Conservation (phyloP, 352 stramenopile species). For the Globisporangium uncinulatum region DNA sequence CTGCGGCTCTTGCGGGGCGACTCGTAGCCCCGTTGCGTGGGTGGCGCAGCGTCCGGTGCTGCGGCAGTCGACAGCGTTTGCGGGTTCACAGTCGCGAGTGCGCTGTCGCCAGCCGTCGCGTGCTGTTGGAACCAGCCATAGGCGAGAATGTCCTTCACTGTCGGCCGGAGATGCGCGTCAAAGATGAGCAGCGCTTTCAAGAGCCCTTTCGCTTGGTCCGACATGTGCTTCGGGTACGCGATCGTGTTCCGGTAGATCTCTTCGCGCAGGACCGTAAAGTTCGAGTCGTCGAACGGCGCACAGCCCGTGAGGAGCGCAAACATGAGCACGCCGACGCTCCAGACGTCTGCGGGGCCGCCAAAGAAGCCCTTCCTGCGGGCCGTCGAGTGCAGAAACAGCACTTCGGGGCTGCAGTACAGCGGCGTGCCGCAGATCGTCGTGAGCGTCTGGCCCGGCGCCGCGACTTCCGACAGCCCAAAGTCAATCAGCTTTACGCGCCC, state of each 20-base stretch:
- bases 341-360: constrained; percentile 66
- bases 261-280: constrained; percentile 50
- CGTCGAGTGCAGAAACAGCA: constrained; percentile 57
- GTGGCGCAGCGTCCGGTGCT: background rate
- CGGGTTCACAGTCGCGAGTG: background rate
- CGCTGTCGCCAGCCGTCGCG: background rate
- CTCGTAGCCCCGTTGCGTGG: background rate
- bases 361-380: constrained; percentile 37
- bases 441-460: constrained; percentile 56
- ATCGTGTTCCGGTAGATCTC: constrained; percentile 69
- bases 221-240: constrained; percentile 58
- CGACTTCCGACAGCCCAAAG: constrained; percentile 92
- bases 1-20: constrained; percentile 9
- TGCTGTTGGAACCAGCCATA: constrained; percentile 51
- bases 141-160: constrained; percentile 48
- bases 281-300: constrained; percentile 74
- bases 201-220: constrained; percentile 52
- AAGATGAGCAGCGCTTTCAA: constrained; percentile 63
- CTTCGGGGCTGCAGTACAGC: constrained; percentile 77
- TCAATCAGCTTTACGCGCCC: constrained; percentile 94
- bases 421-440: constrained; percentile 76
- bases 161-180: constrained; percentile 53
- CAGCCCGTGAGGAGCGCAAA: constrained; percentile 81
- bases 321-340: constrained; percentile 74
- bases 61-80: background rate